Percentiles rank a stretch among this genome's conserved stretches.
Conservation (phyloP, 2,329 filamentous ascomycete species). For the Colletotrichum cuscutae region DNA sequence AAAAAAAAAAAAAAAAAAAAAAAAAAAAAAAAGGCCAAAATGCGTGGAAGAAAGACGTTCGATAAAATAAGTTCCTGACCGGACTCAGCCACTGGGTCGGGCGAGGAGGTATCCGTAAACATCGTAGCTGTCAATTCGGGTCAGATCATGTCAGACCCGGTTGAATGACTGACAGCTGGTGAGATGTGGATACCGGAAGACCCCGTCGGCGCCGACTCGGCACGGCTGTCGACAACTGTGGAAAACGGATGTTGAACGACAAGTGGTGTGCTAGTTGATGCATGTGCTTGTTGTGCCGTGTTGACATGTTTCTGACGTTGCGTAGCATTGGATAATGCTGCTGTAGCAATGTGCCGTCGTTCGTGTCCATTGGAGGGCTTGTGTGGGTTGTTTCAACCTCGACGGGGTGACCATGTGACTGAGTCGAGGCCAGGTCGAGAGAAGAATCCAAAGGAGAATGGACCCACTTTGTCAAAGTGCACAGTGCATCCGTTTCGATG, state of each 20-base stretch:
- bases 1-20: no score
- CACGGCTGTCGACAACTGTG: neutral
- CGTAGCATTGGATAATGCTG: conserved; percentile 1
- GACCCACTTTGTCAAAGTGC: neutral
- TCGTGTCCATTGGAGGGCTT: neutral
- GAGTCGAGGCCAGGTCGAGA: neutral
- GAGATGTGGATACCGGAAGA: neutral
- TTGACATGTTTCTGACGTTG: neutral
- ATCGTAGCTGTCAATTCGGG: neutral
- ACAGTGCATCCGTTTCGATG: neutral
- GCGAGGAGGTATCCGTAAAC: neutral
- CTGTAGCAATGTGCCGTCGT: neutral
- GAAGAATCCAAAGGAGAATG: conserved; percentile 1
- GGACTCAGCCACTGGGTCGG: conserved; percentile 8
- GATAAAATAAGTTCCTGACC: no score
- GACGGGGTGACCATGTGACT: conserved; percentile 19
- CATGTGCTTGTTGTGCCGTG: neutral
- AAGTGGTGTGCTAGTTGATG: neutral
- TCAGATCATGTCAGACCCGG: neutral
- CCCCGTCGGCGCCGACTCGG: conserved; percentile 22
- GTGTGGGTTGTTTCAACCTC: conserved; percentile 24
- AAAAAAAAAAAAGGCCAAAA: neutral
- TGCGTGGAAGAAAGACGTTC: neutral
- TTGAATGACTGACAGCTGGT: neutral
- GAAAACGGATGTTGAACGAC: neutral